phyloP scores from a whole-genome alignment of 495 filamentous ascomycete species.

The Chaetomium cochliodes region DNA sequence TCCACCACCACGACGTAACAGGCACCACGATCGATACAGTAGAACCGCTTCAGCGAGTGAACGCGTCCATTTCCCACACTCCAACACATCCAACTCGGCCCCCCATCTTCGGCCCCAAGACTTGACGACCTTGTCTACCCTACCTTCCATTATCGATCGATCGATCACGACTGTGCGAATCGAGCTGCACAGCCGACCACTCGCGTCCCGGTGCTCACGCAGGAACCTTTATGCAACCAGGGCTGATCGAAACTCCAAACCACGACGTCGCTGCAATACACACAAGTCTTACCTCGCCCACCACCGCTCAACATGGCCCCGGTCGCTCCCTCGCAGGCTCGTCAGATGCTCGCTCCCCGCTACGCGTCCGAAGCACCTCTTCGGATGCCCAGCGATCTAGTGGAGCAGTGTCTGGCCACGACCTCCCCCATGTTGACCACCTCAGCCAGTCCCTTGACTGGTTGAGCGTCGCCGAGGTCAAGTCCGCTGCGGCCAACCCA shows the following conservation, averaged over 20 bases:
- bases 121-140: no score
- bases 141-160: neutral
- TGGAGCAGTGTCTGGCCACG: constrained; percentile 21
- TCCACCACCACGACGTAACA: neutral
- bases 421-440: constrained; percentile 37
- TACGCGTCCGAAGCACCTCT: constrained; percentile 32
- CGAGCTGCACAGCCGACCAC: constrained; percentile 64
- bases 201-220: constrained; percentile 36
- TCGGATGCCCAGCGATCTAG: constrained; percentile 30
- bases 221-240: constrained; percentile 85
- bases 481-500: constrained; percentile 1
- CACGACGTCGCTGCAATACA: constrained; percentile 44
- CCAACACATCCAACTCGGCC: neutral
- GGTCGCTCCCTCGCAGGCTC: constrained; percentile 50
- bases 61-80: neutral
- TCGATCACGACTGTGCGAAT: constrained; percentile 38
- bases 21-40: neutral
- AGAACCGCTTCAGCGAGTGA: neutral
- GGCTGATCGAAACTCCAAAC: constrained; percentile 62
- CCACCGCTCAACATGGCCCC: constrained; percentile 74
- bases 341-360: constrained; percentile 34
- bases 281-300: constrained; percentile 36
- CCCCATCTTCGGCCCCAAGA: neutral
- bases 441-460: constrained; percentile 42
- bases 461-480: constrained; percentile 41